Percentiles rank a stretch among this genome's conserved stretches.
Conservation (phyloP, 805 yeast genomes). For the Kuraishia piskuri region DNA sequence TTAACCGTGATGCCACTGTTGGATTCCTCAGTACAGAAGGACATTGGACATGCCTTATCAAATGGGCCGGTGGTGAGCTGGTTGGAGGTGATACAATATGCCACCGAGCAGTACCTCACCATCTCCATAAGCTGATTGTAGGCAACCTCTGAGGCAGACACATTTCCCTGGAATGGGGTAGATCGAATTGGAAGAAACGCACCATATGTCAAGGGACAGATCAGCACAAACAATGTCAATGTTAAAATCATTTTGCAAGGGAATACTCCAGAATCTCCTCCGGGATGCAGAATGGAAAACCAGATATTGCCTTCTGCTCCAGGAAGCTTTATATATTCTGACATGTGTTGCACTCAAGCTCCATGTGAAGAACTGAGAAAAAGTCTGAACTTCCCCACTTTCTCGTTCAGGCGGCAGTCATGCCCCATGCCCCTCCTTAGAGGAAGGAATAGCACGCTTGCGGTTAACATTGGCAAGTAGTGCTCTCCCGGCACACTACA, state of each 20-base stretch:
- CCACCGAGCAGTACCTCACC: not conserved
- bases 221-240: not conserved
- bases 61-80: not conserved
- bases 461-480: too few species aligned
- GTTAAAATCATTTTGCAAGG: not conserved
- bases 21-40: not conserved
- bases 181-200: not conserved
- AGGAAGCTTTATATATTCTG: not conserved
- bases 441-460: too few species aligned
- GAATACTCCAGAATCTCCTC: too few species aligned
- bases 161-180: not conserved
- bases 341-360: not conserved
- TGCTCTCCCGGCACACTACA: too few species aligned
- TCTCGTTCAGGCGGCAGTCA: too few species aligned
- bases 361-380: not conserved
- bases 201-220: not conserved
- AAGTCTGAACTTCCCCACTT: not conserved
- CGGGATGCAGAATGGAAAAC: too few species aligned
- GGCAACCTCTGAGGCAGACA: not conserved
- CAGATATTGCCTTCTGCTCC: too few species aligned
- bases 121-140: not conserved
- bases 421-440: too few species aligned
- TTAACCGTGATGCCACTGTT: not conserved
- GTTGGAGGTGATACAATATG: constrained; percentile 1
- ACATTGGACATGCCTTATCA: constrained; percentile 15